Conservation (phyloP, 2,329 filamentous ascomycete genomes). For the Drechslera avenae region DNA sequence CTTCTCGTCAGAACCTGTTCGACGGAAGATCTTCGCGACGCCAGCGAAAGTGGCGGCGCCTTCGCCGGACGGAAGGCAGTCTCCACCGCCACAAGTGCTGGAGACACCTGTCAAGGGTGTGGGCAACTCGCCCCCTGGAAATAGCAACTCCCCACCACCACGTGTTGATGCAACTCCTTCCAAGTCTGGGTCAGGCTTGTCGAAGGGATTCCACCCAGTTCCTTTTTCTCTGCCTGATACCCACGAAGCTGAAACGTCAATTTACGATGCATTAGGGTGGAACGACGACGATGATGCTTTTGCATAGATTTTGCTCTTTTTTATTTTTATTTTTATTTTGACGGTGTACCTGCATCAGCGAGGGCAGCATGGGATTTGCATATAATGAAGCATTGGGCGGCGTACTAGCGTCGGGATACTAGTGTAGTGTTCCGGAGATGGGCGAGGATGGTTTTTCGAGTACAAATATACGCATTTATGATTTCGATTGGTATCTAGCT, state of each 20-base stretch:
- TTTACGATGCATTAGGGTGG: conserved; percentile 55
- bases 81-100: conserved; percentile 17
- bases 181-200: conserved; percentile 14
- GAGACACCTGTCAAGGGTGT: conserved; percentile 33
- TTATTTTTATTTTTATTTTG: conserved; percentile 12
- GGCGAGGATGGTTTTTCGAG: not conserved
- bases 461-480: not conserved
- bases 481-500: not conserved
- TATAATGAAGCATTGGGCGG: conserved; percentile 26
- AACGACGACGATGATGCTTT: conserved; percentile 49
- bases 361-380: conserved; percentile 23
- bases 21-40: conserved; percentile 42
- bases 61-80: not conserved
- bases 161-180: conserved; percentile 27
- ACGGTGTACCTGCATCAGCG: conserved; percentile 40
- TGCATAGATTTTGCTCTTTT: conserved; percentile 14
- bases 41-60: conserved; percentile 31
- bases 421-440: conserved; percentile 1
- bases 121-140: conserved; percentile 16
- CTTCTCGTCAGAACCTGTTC: conserved; percentile 32
- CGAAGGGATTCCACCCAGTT: conserved; percentile 4
- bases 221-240: conserved; percentile 17
- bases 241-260: conserved; percentile 29
- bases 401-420: conserved; percentile 3
- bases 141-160: conserved; percentile 12